Percentiles rank a stretch among this genome's conserved stretches.
phyloP scores from a whole-genome alignment of 768 basidiomycete genomes.

The Scleroderma bovista region DNA sequence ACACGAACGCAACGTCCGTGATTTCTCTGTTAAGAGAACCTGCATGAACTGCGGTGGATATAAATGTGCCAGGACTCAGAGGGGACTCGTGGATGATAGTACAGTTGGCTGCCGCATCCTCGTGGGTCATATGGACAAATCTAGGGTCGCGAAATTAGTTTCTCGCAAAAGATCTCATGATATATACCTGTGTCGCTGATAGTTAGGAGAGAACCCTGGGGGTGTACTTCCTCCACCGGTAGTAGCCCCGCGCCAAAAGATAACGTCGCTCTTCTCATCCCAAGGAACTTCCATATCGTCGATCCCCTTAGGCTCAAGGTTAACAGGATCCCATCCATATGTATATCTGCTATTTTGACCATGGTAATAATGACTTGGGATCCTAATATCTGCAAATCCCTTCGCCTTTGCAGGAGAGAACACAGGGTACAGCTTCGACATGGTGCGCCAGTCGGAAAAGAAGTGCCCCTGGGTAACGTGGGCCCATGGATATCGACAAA shows the following conservation, averaged over 20 bases:
- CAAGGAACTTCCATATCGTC: slow-evolving; percentile 87
- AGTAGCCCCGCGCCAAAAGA: slow-evolving; percentile 95
- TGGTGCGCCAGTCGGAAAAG: slow-evolving; percentile 93
- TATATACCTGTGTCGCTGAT: slow-evolving; percentile 77
- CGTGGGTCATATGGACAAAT: slow-evolving; percentile 78
- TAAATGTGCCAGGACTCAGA: slow-evolving; percentile 47
- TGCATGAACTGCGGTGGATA: slow-evolving; percentile 56
- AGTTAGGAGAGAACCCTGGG: slow-evolving; percentile 72
- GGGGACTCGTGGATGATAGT: slow-evolving; percentile 71
- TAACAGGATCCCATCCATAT: slow-evolving; percentile 84
- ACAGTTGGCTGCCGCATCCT: slow-evolving; percentile 37
- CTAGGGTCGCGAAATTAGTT: slow-evolving; percentile 16
- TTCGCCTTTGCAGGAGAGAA: slow-evolving; percentile 86
- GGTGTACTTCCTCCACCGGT: slow-evolving; percentile 92
- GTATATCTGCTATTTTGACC: slow-evolving; percentile 77
- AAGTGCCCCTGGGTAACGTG: slow-evolving; percentile 91
- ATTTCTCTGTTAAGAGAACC: slow-evolving; percentile 65
- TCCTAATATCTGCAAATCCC: slow-evolving; percentile 86
- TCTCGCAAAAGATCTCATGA: slow-evolving; percentile 5
- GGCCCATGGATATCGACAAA: slow-evolving; percentile 76
- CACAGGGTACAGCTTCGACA: slow-evolving; percentile 85
- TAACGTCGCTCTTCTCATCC: slow-evolving; percentile 79
- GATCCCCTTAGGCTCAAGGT: slow-evolving; percentile 63
- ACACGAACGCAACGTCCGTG: slow-evolving; percentile 87
- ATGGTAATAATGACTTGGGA: slow-evolving; percentile 97